phyloP scores from a whole-genome alignment of 1,284 basidiomycete species.

The Cutaneotrichosporon cavernicola region DNA sequence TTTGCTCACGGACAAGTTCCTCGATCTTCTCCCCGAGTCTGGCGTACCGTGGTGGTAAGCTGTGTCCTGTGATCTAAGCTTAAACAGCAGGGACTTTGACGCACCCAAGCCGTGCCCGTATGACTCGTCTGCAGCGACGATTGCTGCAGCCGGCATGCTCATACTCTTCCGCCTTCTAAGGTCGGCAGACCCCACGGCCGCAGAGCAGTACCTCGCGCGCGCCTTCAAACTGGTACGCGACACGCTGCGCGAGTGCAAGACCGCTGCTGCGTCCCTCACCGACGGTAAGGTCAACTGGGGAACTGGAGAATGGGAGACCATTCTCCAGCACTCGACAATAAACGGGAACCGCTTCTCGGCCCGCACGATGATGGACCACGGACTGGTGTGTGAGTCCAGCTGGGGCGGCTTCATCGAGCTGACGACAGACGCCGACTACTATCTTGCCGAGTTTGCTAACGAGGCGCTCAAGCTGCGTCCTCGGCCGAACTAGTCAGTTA shows the following conservation, averaged over 20 bases:
- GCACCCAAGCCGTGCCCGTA: slow-evolving; percentile 41
- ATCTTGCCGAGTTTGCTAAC: slow-evolving; percentile 43
- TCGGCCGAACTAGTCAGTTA: neutral
- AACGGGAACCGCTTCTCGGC: slow-evolving; percentile 34
- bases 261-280: slow-evolving; percentile 24
- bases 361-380: slow-evolving; percentile 35
- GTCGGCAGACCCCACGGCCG: slow-evolving; percentile 25
- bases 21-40: slow-evolving; percentile 30
- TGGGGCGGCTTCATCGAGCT: neutral
- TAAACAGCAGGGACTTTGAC: slow-evolving; percentile 40
- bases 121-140: slow-evolving; percentile 40
- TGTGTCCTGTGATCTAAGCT: neutral
- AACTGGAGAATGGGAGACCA: slow-evolving; percentile 45
- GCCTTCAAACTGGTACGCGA: slow-evolving; percentile 33
- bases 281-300: slow-evolving; percentile 39
- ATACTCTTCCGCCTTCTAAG: slow-evolving; percentile 35
- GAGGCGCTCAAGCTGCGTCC: slow-evolving; percentile 34
- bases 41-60: slow-evolving; percentile 44
- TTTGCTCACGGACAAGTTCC: slow-evolving; percentile 39
- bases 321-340: slow-evolving; percentile 45
- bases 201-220: slow-evolving; percentile 36
- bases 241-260: slow-evolving; percentile 30
- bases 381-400: slow-evolving; percentile 22
- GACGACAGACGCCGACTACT: slow-evolving; percentile 39
- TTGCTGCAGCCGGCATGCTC: slow-evolving; percentile 40